phyloP scores from a whole-genome alignment of 1,284 basidiomycete genomes.

The Coniophora puteana region DNA sequence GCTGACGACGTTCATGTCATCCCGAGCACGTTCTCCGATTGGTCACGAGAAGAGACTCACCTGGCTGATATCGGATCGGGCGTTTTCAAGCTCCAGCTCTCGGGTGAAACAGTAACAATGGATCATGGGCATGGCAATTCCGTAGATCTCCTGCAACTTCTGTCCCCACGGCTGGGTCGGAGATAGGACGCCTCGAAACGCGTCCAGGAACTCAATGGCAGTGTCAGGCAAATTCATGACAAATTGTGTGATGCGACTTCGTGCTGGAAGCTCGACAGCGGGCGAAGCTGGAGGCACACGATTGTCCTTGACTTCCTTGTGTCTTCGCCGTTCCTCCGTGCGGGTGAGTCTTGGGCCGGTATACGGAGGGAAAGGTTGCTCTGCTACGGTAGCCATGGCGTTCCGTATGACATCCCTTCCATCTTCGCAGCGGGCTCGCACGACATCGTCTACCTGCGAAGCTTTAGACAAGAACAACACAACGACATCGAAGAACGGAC shows the following conservation, averaged over 20 bases:
- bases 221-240: slow-evolving; percentile 97
- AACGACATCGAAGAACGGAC: slow-evolving; percentile 36
- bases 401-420: slow-evolving; percentile 80
- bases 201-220: slow-evolving; percentile 88
- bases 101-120: slow-evolving; percentile 98
- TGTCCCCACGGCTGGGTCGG: slow-evolving; percentile 29
- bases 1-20: slow-evolving; percentile 39
- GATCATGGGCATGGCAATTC: slow-evolving; percentile 75
- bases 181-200: slow-evolving; percentile 74
- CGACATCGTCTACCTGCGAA: slow-evolving; percentile 60
- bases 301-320: slow-evolving; percentile 9
- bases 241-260: slow-evolving; percentile 76
- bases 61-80: slow-evolving; percentile 74
- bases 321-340: slow-evolving; percentile 33
- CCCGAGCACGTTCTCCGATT: neutral
- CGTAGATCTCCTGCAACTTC: slow-evolving; percentile 44
- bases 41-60: slow-evolving; percentile 41
- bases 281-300: slow-evolving; percentile 4
- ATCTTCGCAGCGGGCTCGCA: slow-evolving; percentile 76
- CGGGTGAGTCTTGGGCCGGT: slow-evolving; percentile 47
- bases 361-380: slow-evolving; percentile 61
- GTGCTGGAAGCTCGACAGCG: slow-evolving; percentile 20
- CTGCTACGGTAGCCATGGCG: slow-evolving; percentile 50
- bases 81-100: slow-evolving; percentile 67
- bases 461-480: slow-evolving; percentile 7